Evolutionary conservation across 495 filamentous ascomycete genomes (phyloP).

Genomic region (Penicillium tannophilum): DNA sequence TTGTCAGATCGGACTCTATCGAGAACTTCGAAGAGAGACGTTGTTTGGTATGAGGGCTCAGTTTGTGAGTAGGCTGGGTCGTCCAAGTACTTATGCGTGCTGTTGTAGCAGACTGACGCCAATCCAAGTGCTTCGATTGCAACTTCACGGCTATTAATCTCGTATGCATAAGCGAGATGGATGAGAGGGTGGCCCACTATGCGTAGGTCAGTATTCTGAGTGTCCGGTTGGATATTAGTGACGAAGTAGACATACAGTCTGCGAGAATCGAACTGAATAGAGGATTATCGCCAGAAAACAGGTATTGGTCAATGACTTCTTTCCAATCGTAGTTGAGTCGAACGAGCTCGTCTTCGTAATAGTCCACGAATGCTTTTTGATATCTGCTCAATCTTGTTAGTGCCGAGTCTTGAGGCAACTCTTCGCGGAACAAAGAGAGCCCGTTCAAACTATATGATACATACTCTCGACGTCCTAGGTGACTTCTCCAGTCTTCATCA

Average conservation of each 20-base stretch:
- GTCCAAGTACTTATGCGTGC: constrained; percentile 77
- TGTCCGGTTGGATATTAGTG: not conserved
- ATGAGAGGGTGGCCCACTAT: constrained; percentile 82
- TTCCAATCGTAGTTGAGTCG: constrained; percentile 83
- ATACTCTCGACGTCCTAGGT: constrained; percentile 68
- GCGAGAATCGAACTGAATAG: constrained; percentile 75
- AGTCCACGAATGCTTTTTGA: constrained; percentile 87
- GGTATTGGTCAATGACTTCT: constrained; percentile 68
- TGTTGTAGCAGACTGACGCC: constrained; percentile 69
- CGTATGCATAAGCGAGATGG: constrained; percentile 85
- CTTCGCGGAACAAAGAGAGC: not conserved
- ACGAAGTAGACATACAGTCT: constrained; percentile 63
- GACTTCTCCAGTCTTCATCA: constrained; percentile 82
- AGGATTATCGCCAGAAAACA: constrained; percentile 75
- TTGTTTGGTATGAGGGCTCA: constrained; percentile 48
- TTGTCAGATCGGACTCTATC: constrained; percentile 55
- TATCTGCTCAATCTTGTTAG: constrained; percentile 54
- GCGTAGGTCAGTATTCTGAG: not conserved
- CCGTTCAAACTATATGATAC: constrained; percentile 10
- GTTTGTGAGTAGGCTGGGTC: constrained; percentile 63
- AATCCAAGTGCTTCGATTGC: constrained; percentile 83
- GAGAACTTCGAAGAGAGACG: constrained; percentile 67
- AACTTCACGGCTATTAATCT: constrained; percentile 75
- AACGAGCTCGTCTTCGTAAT: constrained; percentile 86
- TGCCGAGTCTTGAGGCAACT: not conserved